Conservation (phyloP, 1,284 basidiomycete genomes). For the Sparassis latifolia region DNA sequence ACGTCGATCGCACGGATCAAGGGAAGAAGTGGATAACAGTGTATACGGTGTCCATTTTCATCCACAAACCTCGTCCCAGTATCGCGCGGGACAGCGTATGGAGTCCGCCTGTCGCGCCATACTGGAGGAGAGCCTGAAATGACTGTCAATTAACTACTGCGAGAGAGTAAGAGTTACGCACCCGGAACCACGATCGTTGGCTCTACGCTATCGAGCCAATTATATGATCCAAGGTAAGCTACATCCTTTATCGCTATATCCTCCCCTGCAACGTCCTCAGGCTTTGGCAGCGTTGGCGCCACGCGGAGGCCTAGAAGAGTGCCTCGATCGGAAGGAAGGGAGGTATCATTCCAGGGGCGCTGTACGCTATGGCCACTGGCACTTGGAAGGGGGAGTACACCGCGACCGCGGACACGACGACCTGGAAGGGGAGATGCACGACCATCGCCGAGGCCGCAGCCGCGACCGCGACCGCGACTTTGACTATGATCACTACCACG, state of each 20-base stretch:
- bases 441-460: no score
- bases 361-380: no score
- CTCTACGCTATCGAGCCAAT: conserved; percentile 34
- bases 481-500: no score
- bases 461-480: no score
- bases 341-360: no score
- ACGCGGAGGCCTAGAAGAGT: no score
- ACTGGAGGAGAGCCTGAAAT: conserved; percentile 41
- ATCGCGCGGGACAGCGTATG: conserved; percentile 44
- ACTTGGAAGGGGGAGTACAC: no score
- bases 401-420: no score
- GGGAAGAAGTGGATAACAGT: conserved; percentile 35
- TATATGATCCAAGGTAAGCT: conserved; percentile 45
- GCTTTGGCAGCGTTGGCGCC: not conserved
- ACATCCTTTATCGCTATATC: conserved; percentile 20
- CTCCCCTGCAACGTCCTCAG: not conserved
- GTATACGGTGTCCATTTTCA: conserved; percentile 43
- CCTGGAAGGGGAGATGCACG: no score
- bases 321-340: no score
- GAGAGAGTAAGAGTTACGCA: conserved; percentile 7
- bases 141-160: not conserved
- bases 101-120: conserved; percentile 39
- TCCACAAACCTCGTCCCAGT: conserved; percentile 36
- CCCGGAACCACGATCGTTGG: conserved; percentile 52
- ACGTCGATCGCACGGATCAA: conserved; percentile 43